Evolutionary conservation across 2,329 filamentous ascomycete genomes (phyloP).

Genomic region (Bipolaris sorokiniana): DNA sequence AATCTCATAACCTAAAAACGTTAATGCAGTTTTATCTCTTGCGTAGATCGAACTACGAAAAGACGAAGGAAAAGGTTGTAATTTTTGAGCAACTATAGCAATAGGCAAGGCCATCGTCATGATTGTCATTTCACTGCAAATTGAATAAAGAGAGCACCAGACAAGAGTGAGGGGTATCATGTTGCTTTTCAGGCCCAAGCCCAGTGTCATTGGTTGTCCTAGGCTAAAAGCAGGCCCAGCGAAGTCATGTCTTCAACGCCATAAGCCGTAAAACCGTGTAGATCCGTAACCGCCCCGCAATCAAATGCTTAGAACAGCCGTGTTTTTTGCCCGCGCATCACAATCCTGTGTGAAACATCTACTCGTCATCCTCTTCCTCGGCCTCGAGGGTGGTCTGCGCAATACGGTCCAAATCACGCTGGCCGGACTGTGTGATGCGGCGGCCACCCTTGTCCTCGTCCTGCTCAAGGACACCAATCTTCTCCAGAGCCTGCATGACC

Average conservation of each 20-base stretch:
- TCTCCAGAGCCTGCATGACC: constrained; percentile 96
- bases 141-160: background rate
- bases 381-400: constrained; percentile 59
- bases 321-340: constrained; percentile 19
- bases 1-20: background rate
- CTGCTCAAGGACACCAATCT: constrained; percentile 97
- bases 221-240: constrained; percentile 42
- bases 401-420: constrained; percentile 94
- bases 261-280: constrained; percentile 45
- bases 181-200: constrained; percentile 41
- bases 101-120: background rate
- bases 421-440: constrained; percentile 95
- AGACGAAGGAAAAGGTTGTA: background rate
- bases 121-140: background rate
- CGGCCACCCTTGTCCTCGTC: constrained; percentile 99
- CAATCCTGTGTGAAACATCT: constrained; percentile 25
- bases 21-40: background rate
- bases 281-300: constrained; percentile 36
- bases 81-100: background rate
- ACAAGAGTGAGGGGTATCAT: constrained; percentile 31
- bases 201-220: constrained; percentile 44
- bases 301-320: constrained; percentile 32
- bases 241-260: constrained; percentile 43
- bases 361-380: constrained; percentile 55
- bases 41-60: background rate